Base-by-base conservation (phyloP, 495 filamentous ascomycete genomes). In the Jackrogersella minutella region DNA sequence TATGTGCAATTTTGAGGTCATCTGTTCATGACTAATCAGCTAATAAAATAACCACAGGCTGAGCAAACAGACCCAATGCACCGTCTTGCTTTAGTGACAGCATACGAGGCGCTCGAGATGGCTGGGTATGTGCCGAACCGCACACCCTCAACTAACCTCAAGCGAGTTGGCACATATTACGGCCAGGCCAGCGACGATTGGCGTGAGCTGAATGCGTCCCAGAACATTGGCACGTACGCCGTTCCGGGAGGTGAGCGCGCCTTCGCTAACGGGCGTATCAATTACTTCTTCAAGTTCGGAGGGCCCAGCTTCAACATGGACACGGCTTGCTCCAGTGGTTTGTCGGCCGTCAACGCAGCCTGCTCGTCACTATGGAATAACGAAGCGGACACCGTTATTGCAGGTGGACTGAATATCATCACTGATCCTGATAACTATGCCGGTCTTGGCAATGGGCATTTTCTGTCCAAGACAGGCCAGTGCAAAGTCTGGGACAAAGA, bases 51-150 rank as follows among this genome's bases (percentile, higher is more conserved):
- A n/a, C n/a, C n/a, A n/a, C n/a, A n/a, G n/a, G n/a, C n/a, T n/a
- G n/a, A 13, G 24, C 89, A 92, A 54, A 90, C 87, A 0, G 92
- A 96, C 73, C 92, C 92, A 1, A 87, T 88, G 66, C 92, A 93
- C 66, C 84, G 92, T 21, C 76, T 93, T 43, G 86, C 88, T 1
- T 79, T 96, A 4, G 80, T 88, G 34, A 93, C 89, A 16, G 90
- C 91, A 0, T 94, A 93, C 61, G 91, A 94, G 68, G 92, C 92
- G 1, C 80, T 96, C 0, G 92, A 96, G 74, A 89, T 88, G 86
- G 86, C 90, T 24, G 92, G 92, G 0, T 88, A 90, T 66, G 87
- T 92, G 5, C 88, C 90, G 0, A 86, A 92, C 68, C 79, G 84
- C 33, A 93, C 92, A 0, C 84, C 86, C 9, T 70, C 68, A 4